These are phyloP conservation scores for Seiridium unicorne DNA, from an alignment of 2,329 filamentous ascomycete genomes.

Conservation along the genomic window DNA sequence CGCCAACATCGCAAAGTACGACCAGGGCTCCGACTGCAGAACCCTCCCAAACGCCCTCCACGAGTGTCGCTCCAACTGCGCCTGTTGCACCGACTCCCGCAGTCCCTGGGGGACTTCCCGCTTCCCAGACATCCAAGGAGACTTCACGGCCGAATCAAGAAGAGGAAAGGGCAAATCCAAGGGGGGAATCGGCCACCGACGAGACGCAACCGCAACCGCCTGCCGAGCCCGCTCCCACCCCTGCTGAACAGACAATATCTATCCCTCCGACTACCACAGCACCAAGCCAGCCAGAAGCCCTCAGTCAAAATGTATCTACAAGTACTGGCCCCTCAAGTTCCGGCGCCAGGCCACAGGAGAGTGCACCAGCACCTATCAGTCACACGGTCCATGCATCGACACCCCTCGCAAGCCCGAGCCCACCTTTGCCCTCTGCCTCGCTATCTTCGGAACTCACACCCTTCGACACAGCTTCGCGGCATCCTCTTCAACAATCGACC, in stretches of 20 bases:
- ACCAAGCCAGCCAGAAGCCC: background rate
- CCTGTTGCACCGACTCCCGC: slow-evolving; percentile 11
- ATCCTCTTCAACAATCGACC: background rate
- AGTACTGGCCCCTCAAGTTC: background rate
- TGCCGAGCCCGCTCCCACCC: background rate
- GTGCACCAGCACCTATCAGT: background rate
- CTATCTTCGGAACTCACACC: background rate
- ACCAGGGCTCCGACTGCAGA: slow-evolving; percentile 22
- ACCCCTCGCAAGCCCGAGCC: background rate
- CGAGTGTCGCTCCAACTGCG: slow-evolving; percentile 6
- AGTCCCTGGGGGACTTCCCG: background rate
- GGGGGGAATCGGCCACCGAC: background rate
- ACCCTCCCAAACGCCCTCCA: slow-evolving; percentile 14
- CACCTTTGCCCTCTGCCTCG: background rate
- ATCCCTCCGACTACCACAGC: background rate
- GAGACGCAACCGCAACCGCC: slow-evolving; percentile 1
- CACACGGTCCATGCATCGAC: background rate
- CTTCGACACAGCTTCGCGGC: background rate
- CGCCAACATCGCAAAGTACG: slow-evolving; percentile 18
- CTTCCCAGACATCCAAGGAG: background rate
- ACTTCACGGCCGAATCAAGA: background rate
- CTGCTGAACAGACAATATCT: background rate
- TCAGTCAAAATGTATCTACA: background rate
- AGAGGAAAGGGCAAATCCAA: background rate
- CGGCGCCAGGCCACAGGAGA: background rate